Conservation (phyloP, 768 basidiomycete genomes). For the Podaxis carcinomalis region DNA sequence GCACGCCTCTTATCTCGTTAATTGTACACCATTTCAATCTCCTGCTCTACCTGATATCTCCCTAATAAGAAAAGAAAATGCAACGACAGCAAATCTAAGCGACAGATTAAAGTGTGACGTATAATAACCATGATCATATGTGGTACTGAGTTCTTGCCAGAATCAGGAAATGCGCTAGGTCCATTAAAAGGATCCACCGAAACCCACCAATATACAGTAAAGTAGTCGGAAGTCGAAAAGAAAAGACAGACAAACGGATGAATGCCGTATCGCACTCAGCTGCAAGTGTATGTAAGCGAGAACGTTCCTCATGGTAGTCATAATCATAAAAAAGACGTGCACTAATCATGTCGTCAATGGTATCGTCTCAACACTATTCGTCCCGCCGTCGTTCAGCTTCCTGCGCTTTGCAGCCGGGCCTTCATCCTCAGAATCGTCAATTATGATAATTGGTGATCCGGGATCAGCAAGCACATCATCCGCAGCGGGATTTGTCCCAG, state of each 20-base stretch:
- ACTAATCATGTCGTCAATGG: not conserved
- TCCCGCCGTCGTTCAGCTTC: slow-evolving; percentile 33
- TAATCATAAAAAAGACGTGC: not conserved
- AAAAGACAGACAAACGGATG: not conserved
- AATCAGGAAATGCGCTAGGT: not conserved
- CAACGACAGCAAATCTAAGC: slow-evolving; percentile 7
- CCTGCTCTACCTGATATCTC: not conserved
- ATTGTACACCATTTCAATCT: not conserved
- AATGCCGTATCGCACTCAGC: not conserved
- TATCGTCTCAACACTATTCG: slow-evolving; percentile 3
- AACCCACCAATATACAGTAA: not conserved
- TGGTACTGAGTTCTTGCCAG: not conserved
- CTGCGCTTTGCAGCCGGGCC: slow-evolving; percentile 56
- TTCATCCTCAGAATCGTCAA: slow-evolving; percentile 58
- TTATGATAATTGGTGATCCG: slow-evolving; percentile 53
- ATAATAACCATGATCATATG: not conserved
- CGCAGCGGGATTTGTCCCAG: not conserved
- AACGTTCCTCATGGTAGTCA: not conserved
- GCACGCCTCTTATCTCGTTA: not conserved
- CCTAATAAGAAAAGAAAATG: slow-evolving; percentile 3
- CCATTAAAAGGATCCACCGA: not conserved
- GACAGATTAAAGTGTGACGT: not conserved
- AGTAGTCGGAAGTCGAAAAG: not conserved
- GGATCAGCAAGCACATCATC: slow-evolving; percentile 25
- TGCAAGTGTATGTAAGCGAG: not conserved